These are phyloP conservation scores for Cyberlindnera xylosilytica DNA, from an alignment of 805 yeast species.

Conservation along the genomic window DNA sequence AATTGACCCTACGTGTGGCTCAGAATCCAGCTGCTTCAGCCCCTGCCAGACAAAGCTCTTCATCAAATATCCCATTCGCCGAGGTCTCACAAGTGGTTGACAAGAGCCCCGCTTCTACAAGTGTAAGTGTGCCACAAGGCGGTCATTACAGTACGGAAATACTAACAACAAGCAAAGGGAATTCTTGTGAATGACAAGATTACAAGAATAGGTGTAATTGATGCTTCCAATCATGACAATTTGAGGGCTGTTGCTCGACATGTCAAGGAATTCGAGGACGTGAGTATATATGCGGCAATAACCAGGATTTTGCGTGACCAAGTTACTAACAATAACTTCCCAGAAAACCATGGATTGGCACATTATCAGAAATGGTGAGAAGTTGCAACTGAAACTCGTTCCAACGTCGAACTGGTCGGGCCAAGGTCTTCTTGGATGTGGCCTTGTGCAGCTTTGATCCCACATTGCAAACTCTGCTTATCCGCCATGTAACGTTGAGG, in stretches of 20 bases:
- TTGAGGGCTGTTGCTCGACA: conserved; percentile 41
- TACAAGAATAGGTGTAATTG: conserved; percentile 45
- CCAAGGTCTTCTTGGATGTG: conserved; percentile 30
- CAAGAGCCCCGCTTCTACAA: conserved; percentile 48
- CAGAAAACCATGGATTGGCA: too few relatives aligned
- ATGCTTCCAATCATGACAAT: conserved; percentile 53
- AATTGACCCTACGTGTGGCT: conserved; percentile 6
- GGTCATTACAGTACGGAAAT: too few relatives aligned
- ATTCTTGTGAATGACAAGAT: conserved; percentile 47
- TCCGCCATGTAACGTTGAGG: conserved; percentile 95
- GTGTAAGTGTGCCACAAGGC: conserved; percentile 9
- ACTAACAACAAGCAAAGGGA: conserved; percentile 36
- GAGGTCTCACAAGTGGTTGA: conserved; percentile 21
- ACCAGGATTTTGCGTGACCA: too few relatives aligned
- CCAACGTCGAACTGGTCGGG: conserved; percentile 24
- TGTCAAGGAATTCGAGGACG: conserved; percentile 40
- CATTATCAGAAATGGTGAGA: conserved; percentile 4
- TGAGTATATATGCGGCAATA: too few relatives aligned
- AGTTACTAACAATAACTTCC: too few relatives aligned
- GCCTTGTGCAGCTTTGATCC: conserved; percentile 23
- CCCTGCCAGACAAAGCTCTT: background rate
- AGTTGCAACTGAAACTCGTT: conserved; percentile 2
- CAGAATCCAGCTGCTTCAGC: too few relatives aligned
- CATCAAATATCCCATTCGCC: conserved; percentile 51
- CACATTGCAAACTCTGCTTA: conserved; percentile 28